These are phyloP conservation scores for Dichotomocladium elegans DNA, from an alignment of 371 early-diverging fungal species.

Conservation along the genomic window DNA sequence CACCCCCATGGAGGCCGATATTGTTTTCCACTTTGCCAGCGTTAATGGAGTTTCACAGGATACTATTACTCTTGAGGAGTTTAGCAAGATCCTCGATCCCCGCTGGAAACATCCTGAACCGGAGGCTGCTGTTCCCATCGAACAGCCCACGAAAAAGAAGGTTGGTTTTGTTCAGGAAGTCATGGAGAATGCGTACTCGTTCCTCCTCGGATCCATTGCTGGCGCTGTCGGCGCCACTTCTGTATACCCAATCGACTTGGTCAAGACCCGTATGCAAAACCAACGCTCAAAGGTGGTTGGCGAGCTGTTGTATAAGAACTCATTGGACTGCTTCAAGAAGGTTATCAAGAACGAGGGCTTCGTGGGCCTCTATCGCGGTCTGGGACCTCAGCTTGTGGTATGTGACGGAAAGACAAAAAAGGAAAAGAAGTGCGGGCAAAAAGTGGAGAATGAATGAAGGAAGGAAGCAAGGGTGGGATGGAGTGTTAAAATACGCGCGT, in stretches of 20 bases:
- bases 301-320: slow-evolving; percentile 90
- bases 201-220: slow-evolving; percentile 86
- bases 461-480: too few relatives aligned
- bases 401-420: slow-evolving; percentile 18
- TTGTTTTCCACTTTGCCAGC: slow-evolving; percentile 78
- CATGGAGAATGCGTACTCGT: slow-evolving; percentile 58
- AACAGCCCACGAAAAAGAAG: slow-evolving; percentile 12
- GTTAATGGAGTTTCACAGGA: slow-evolving; percentile 53
- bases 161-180: slow-evolving; percentile 33
- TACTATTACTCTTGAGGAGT: slow-evolving; percentile 53
- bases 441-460: neutral
- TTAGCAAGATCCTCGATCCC: slow-evolving; percentile 63
- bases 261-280: slow-evolving; percentile 98
- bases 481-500: neutral
- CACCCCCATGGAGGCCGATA: slow-evolving; percentile 82
- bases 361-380: slow-evolving; percentile 87
- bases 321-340: slow-evolving; percentile 91
- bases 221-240: slow-evolving; percentile 93
- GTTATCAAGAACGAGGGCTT: slow-evolving; percentile 92
- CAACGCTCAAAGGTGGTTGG: slow-evolving; percentile 91
- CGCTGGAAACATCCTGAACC: slow-evolving; percentile 49
- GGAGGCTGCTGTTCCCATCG: slow-evolving; percentile 6
- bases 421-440: neutral
- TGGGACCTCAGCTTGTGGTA: slow-evolving; percentile 95
- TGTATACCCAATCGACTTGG: slow-evolving; percentile 97